Evolutionary conservation across 2,329 filamentous ascomycete genomes (phyloP).

Genomic region (Curvularia eragrostidis): DNA sequence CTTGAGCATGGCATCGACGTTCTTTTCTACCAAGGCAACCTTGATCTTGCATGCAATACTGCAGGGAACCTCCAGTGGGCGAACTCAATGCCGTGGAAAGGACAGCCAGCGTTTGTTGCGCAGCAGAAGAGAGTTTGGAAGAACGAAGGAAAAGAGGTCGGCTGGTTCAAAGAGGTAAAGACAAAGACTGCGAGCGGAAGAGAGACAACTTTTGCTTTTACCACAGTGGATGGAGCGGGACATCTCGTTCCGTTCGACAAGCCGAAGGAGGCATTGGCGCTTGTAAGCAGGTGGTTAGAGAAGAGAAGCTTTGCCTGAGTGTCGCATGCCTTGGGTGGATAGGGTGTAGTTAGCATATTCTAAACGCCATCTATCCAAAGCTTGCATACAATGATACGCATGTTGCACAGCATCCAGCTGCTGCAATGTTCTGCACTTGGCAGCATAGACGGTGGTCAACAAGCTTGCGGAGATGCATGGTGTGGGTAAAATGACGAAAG

Average conservation of each 20-base stretch:
- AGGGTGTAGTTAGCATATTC: neutral
- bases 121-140: conserved; percentile 40
- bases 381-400: neutral
- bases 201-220: conserved; percentile 44
- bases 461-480: neutral
- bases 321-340: conserved; percentile 2
- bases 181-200: conserved; percentile 35
- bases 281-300: conserved; percentile 41
- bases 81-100: conserved; percentile 53
- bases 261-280: conserved; percentile 38
- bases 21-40: conserved; percentile 51
- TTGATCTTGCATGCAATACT: conserved; percentile 53
- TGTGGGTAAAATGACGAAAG: conserved; percentile 7
- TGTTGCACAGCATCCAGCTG: neutral
- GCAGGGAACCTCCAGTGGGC: conserved; percentile 52
- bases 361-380: neutral
- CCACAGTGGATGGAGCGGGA: conserved; percentile 51
- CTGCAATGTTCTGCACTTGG: neutral
- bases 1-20: conserved; percentile 49
- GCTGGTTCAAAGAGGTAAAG: conserved; percentile 48
- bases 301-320: conserved; percentile 39
- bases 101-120: conserved; percentile 52
- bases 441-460: neutral
- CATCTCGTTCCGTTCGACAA: conserved; percentile 52
- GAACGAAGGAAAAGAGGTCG: conserved; percentile 33